Evolutionary conservation across 768 basidiomycete genomes (phyloP), one percentile per base, ranked within the genome.

Genomic region (Arthromyces matolae): DNA sequence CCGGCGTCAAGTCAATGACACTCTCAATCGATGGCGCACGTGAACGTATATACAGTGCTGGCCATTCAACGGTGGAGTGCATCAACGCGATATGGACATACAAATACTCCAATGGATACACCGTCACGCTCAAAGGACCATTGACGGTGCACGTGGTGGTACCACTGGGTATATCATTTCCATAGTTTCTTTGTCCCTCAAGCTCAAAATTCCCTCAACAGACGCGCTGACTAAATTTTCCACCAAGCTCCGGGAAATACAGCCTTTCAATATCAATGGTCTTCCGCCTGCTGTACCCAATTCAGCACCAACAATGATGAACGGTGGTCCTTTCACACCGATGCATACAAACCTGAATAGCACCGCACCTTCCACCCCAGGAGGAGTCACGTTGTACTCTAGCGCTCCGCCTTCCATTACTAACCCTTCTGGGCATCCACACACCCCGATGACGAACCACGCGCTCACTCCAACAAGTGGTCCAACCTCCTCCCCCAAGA

Each of bases 1-100:
- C 89, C 4, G 90, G 89, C 22, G 89, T 92, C 42, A 83, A 83
- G 53, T 86, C 86, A 4, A 91, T 92, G 86, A 77, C 80, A 12
- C 65, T 92, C n/a, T 78, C 81, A 1, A 71, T 92, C 19, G 86
- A 90, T 57, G 86, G 85, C 32, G 87, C 84, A 1, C 79, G 83
- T 12, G 90, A 93, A 60, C 75, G 86, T 47, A 47, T 71, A 5
- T 72, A 61, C 45, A 57, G 60, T 3, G 67, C 66, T n/a, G 68
- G 76, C 7, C 75, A 74, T 45, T 71, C 73, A 43, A 64, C 84
- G 46, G 77, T 92, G 13, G 87, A 91, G 63, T 90, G 88, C 54
- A 73, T 80, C 22, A 66, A 73, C 9, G 87, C 89, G 1, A 68
- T 84, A 8, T 93, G 90, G 89, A 90, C 87, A 10, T 93, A 84